These are phyloP conservation scores for Ceratobasidium theobromae DNA, from an alignment of 1,284 basidiomycete genomes.

Conservation along the genomic window DNA sequence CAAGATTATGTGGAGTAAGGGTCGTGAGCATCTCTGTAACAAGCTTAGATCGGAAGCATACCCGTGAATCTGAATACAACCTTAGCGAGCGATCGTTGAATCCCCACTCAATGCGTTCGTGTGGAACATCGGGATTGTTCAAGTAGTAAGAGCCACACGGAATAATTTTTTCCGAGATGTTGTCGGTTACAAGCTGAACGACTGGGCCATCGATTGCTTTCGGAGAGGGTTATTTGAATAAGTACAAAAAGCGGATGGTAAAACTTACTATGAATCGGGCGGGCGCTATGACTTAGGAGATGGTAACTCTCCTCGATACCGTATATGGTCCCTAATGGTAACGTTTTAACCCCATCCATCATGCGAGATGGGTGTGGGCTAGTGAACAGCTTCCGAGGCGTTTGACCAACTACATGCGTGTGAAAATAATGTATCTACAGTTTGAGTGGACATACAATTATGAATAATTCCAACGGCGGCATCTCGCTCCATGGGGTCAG, in stretches of 20 bases:
- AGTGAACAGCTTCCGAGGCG: slow-evolving; percentile 86
- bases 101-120: slow-evolving; percentile 75
- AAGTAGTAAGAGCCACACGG: slow-evolving; percentile 63
- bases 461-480: slow-evolving; percentile 95
- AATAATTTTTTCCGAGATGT: slow-evolving; percentile 60
- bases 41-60: slow-evolving; percentile 40
- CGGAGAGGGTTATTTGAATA: slow-evolving; percentile 41
- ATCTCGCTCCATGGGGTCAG: slow-evolving; percentile 83
- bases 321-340: slow-evolving; percentile 69
- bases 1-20: not conserved
- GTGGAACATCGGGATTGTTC: slow-evolving; percentile 57
- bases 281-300: slow-evolving; percentile 58
- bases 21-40: not conserved
- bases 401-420: slow-evolving; percentile 73
- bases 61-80: slow-evolving; percentile 63
- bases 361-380: slow-evolving; percentile 75
- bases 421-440: slow-evolving; percentile 34
- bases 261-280: slow-evolving; percentile 59
- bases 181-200: slow-evolving; percentile 56
- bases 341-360: slow-evolving; percentile 64
- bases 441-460: slow-evolving; percentile 62
- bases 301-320: slow-evolving; percentile 80
- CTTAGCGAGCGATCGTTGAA: slow-evolving; percentile 54
- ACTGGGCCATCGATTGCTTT: slow-evolving; percentile 59
- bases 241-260: slow-evolving; percentile 16